Conservation (phyloP, 495 filamentous ascomycete species). For the Aspergillus biplanus region DNA sequence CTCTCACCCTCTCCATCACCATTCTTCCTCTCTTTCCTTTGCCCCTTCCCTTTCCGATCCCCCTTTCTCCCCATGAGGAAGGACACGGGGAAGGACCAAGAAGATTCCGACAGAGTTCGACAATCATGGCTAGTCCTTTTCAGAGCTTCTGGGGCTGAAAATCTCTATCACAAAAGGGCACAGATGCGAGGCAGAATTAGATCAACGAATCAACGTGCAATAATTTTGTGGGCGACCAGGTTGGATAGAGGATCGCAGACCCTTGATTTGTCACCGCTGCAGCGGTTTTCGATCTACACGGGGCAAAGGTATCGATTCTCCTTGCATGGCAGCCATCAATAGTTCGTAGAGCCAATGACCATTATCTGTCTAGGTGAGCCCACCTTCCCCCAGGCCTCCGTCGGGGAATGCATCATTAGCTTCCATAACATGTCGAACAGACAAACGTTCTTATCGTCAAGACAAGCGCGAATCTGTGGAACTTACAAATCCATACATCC, state of each 20-base stretch:
- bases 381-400: neutral
- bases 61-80: constrained; percentile 21
- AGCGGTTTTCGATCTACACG: constrained; percentile 44
- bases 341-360: constrained; percentile 32
- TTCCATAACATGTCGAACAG: constrained; percentile 9
- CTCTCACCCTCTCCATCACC: neutral
- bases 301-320: constrained; percentile 37
- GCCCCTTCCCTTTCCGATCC: constrained; percentile 4
- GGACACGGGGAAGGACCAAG: constrained; percentile 26
- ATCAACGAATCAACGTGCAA: constrained; percentile 39
- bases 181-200: constrained; percentile 31
- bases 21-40: constrained; percentile 6
- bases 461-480: constrained; percentile 21
- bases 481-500: neutral
- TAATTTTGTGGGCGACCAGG: constrained; percentile 30
- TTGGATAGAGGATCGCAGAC: constrained; percentile 30
- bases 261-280: constrained; percentile 47
- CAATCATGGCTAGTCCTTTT: constrained; percentile 20
- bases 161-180: constrained; percentile 46
- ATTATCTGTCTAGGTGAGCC: constrained; percentile 11
- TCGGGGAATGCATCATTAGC: constrained; percentile 5
- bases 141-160: constrained; percentile 21
- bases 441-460: constrained; percentile 21
- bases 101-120: constrained; percentile 34
- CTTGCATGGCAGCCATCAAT: constrained; percentile 46